A percentile compares a stretch with the other conserved stretches of the same genome.
Evolutionary conservation across 176 grass and related monocot genomes (phyloP).

Genomic region (Pontederia crassipes): DNA sequence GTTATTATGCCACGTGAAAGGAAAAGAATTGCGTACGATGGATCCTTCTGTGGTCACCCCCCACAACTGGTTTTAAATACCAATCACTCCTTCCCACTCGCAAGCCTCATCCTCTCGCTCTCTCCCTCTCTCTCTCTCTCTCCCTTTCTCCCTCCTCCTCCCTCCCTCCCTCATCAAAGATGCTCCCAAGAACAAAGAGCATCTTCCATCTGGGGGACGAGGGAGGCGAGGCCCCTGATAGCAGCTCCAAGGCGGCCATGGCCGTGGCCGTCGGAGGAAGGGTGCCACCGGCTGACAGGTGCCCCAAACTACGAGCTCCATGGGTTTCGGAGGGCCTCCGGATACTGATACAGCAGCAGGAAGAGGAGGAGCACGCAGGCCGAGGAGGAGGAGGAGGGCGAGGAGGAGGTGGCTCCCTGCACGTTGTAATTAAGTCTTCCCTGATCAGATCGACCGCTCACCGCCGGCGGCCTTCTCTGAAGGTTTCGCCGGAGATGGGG

Average conservation of each 20-base stretch:
- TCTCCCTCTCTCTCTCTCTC: neutral
- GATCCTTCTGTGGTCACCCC: slow-evolving; percentile 21
- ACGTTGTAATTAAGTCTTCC: slow-evolving; percentile 51
- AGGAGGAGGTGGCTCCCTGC: neutral
- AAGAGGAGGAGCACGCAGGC: neutral
- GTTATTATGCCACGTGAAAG: slow-evolving; percentile 25
- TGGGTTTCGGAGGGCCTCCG: slow-evolving; percentile 23
- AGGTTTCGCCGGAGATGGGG: neutral
- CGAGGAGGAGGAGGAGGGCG: too few relatives aligned
- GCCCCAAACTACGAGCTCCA: too few relatives aligned
- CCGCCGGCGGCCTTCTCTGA: neutral
- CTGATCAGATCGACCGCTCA: slow-evolving; percentile 2
- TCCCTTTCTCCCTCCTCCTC: slow-evolving; percentile 1
- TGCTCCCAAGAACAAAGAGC: slow-evolving; percentile 55
- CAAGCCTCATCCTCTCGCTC: neutral
- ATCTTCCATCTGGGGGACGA: slow-evolving; percentile 78
- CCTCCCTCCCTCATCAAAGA: slow-evolving; percentile 17
- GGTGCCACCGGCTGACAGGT: too few relatives aligned
- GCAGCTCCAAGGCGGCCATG: slow-evolving; percentile 2
- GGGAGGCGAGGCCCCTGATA: slow-evolving; percentile 22
- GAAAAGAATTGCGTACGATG: neutral
- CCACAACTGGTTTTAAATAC: slow-evolving; percentile 34
- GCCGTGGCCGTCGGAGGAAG: too few relatives aligned
- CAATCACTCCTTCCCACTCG: slow-evolving; percentile 25
- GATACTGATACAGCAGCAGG: slow-evolving; percentile 35